Base-by-base conservation (phyloP, 164 flowering plant genomes). In the Piper longum region DNA sequence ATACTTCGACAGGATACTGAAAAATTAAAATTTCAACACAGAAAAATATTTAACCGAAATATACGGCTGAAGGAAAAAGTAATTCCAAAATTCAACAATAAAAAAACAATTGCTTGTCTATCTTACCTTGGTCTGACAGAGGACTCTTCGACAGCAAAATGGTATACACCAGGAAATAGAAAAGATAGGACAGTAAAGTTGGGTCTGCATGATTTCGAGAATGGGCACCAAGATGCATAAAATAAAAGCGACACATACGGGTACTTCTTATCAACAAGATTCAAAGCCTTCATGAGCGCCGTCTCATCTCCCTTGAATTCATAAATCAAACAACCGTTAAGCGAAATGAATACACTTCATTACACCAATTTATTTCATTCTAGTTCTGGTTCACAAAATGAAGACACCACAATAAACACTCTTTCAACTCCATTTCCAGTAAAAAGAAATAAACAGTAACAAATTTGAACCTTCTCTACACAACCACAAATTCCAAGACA, bases 171-270 rank as follows among this genome's bases (percentile, higher is more conserved):
- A 16, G 98, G 90, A 74, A 82, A 86, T 67, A 84, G 56, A 48
- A 85, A 82, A 43, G 96, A 80, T 43, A 93, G 61, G 56, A 67
- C 41, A 16, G 85, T 77, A 64, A 90, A 90, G 40, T 63, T 80
- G 57, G 90, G 89, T 68, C 79, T 81, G 70, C 76, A 78, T 26
- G 67, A 59, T 73, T 78, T 75, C 12, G 98, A 93, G 82, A 93
- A 93, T 51, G 93, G 92, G 64, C 98, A 93, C 98, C 95, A 85
- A 52, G 97, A 84, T 69, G 97, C 96, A 77, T 89, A 86, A 74
- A 93, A 90, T 64, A 93, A 85, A 67, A 93, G 66, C 42, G 95
- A 84, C 51, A 84, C 92, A 77, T 85, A 88, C 43, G 80, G 66
- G 62, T 65, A 71, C 19, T 75, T 76, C 66, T 65, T 79, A 66